Conservation (phyloP, 192 early-diverging fungal genomes). For the Umbelopsis ramanniana region DNA sequence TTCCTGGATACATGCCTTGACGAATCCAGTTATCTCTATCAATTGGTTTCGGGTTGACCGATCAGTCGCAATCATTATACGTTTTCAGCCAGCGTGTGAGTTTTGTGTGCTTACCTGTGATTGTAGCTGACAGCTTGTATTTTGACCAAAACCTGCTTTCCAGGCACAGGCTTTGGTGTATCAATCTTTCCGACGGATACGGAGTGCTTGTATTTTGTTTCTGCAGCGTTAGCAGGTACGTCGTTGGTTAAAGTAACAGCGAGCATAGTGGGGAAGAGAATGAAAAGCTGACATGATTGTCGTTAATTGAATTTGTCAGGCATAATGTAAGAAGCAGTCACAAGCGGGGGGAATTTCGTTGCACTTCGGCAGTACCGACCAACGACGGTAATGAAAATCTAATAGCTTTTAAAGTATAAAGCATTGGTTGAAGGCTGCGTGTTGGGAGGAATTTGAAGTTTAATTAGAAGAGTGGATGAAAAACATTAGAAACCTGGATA, state of each 20-base stretch:
- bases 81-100: not conserved
- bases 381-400: too few relatives aligned
- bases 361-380: too few relatives aligned
- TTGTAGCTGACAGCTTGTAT: slow-evolving; percentile 11
- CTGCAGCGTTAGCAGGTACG: not conserved
- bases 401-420: too few relatives aligned
- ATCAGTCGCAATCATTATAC: not conserved
- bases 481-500: too few relatives aligned
- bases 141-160: slow-evolving; percentile 3
- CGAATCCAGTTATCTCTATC: slow-evolving; percentile 38
- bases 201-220: slow-evolving; percentile 8
- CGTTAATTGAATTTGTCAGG: not conserved
- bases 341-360: not conserved
- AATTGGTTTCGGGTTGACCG: not conserved
- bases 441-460: too few relatives aligned
- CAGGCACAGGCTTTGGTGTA: slow-evolving; percentile 2
- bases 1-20: slow-evolving; percentile 34
- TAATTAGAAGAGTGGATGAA: too few relatives aligned
- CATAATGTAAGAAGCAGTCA: not conserved
- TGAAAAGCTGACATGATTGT: not conserved
- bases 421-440: too few relatives aligned
- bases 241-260: not conserved
- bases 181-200: not conserved
- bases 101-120: slow-evolving; percentile 9
- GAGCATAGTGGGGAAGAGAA: not conserved